Base-by-base conservation (phyloP, 257 asterid species). In the Gardenia jasminoides region DNA sequence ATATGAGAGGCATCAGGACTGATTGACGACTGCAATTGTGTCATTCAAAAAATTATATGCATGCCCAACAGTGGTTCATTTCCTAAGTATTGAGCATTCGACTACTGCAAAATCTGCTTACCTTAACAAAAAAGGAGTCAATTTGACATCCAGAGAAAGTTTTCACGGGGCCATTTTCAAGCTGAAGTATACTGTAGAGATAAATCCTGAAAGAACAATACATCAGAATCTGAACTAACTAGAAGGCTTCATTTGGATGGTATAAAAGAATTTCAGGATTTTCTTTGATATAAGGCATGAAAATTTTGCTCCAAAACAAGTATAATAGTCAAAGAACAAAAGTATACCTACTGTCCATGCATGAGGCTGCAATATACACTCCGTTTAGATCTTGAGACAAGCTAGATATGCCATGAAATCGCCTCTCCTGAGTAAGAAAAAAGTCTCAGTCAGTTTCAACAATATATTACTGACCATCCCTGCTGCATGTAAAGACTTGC, bases 1-100 rank as follows among this genome's bases (percentile, higher is more conserved):
- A 93, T 81, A 82, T 96, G 99, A 84, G 96, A 91, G 31, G 93
- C 98, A 84, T 96, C 97, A 74, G 97, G 97, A 84, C 97, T 93
- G 66, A 96, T 88, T 56, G 89, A 87, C 7, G 98, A 88, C 98
- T 96, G 92, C 81, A 87, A 81, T 78, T 36, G 50, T 71, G 82
- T 67, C 73, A 83, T 67, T 52, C 74, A 26, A 69, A 62, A 80
- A 72, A 72, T 28, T 71, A 50, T 52, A 52, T 65, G 62, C 10
- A 10, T 47, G 20, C 61, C 9, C 26, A 59, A 43, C 11, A 46
- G 36, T 33, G 47, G 48, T 64, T 72, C 28, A 61, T 10, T 41
- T 31, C 26, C 22, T 50, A 48, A 77, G 70, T 44, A 11, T 76
- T 47, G 59, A 46, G 70, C 26, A 70, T 24, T 46, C 7, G 31